A percentile compares a stretch with the other conserved stretches of the same genome.
phyloP scores from a whole-genome alignment of 352 stramenopile genomes.

The Pythium rhizo-oryzae region DNA sequence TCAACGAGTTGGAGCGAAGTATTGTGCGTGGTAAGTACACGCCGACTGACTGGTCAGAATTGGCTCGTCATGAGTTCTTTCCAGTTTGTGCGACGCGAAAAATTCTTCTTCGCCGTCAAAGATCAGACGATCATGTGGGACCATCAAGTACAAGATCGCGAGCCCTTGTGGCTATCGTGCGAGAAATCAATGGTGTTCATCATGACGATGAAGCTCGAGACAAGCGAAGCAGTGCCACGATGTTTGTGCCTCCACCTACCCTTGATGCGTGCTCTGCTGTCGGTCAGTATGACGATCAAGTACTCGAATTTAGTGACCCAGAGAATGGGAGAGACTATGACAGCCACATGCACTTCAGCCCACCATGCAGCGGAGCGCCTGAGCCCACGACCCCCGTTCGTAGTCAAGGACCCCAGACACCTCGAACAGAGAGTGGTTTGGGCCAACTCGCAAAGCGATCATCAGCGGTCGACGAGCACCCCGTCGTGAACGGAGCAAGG shows the following conservation, averaged over 20 bases:
- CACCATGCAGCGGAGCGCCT: conserved; percentile 38
- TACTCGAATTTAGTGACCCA: conserved; percentile 35
- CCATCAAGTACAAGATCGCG: conserved; percentile 43
- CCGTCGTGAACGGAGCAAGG: not conserved
- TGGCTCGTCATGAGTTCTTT: conserved; percentile 39
- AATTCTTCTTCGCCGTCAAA: conserved; percentile 43
- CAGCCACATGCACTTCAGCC: conserved; percentile 60
- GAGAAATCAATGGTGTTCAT: conserved; percentile 50
- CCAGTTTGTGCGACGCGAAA: conserved; percentile 44
- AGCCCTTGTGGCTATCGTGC: conserved; percentile 49
- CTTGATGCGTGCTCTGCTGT: not conserved
- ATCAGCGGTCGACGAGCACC: not conserved
- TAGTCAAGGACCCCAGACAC: not conserved
- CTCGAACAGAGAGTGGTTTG: not conserved
- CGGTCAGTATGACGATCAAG: conserved; percentile 21
- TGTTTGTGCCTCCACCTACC: not conserved
- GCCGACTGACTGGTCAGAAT: conserved; percentile 31
- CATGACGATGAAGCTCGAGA: conserved; percentile 28
- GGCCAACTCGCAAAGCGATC: not conserved
- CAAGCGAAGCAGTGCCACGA: not conserved
- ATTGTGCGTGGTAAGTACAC: conserved; percentile 55
- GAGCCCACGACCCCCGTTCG: conserved; percentile 16
- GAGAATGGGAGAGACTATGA: conserved; percentile 18
- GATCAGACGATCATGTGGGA: not conserved
- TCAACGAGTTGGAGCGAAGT: conserved; percentile 67